Base-by-base conservation (phyloP, 2,329 filamentous ascomycete species). In the Claviceps humidiphila region DNA sequence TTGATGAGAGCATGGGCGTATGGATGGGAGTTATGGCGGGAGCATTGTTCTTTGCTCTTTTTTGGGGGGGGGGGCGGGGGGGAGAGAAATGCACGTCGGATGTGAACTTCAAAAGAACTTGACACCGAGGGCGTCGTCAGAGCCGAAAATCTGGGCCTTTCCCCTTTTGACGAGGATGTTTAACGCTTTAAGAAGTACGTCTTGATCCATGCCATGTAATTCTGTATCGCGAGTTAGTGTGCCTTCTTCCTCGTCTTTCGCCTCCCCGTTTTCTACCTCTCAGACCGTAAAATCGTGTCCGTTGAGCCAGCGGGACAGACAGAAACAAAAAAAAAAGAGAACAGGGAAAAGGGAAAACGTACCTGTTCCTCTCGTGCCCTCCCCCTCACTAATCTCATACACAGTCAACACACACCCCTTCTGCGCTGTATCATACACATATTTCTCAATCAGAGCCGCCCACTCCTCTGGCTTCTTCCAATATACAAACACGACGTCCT, bases 401-500 rank as follows among this genome's bases (percentile, higher is more conserved):
- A 98, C 74, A 53, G 93, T 98, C 63, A 98, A 68, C 52, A 98
- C 91, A 13, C 78, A 81, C 24, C 88, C 88, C 73, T 86, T 91
- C 74, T 96, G 90, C 4, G 82, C 93, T 55, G 89, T 95, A 56
- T 82, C 81, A 34, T 97, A 90, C 46, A 89, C 85, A 82, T 89
- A 97, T 44, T 74, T 78, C 66, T 85, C 85, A 43, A 97, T 71
- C 54, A 83, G 64, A 38, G 76, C 79, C 2, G 89, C 93, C 91
- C 93, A 98, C 71, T 97, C 91, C 64, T 94, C 88, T 0, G 86
- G 84, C 61, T 81, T 85, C 56, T 80, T 78, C 91, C 91, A 97
- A 71, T 83, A 95, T 2, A 96, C 71, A 76, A 84, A 91, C 17
- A 77, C 81, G 13, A 80, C 71, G 43, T 80, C 69, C 8, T 60